Evolutionary conservation across 345 rosid species (phyloP).

Genomic region (Clarkia xantiana): DNA sequence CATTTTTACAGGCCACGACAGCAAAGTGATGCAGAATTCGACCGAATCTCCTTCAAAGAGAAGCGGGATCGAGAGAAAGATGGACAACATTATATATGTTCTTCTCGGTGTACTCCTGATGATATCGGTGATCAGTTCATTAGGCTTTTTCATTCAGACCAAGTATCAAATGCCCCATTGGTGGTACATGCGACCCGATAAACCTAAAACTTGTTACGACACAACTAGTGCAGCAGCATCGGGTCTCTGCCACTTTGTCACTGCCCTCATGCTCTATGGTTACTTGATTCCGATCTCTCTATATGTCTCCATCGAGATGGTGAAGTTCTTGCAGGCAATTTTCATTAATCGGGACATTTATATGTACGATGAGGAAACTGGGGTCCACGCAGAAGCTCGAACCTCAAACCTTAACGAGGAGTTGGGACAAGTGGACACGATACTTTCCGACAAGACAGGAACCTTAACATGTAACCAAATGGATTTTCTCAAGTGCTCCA

Average conservation of each 20-base stretch:
- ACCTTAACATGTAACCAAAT: slow-evolving; percentile 15
- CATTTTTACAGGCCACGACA: slow-evolving; percentile 11
- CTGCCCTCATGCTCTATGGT: slow-evolving; percentile 4
- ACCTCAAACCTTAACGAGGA: slow-evolving; percentile 15
- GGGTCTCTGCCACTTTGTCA: slow-evolving; percentile 4
- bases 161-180: not conserved
- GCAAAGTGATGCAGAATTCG: slow-evolving; percentile 14
- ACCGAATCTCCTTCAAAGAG: slow-evolving; percentile 1
- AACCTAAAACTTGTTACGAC: not conserved
- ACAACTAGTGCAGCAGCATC: not conserved
- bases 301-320: slow-evolving; percentile 14
- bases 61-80: slow-evolving; percentile 4
- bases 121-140: slow-evolving; percentile 5
- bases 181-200: slow-evolving; percentile 4
- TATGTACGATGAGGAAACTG: slow-evolving; percentile 11
- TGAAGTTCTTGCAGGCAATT: slow-evolving; percentile 10
- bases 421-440: slow-evolving; percentile 13
- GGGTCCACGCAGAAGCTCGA: slow-evolving; percentile 7
- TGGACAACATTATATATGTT: slow-evolving; percentile 8
- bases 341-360: slow-evolving; percentile 11
- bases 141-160: slow-evolving; percentile 6
- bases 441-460: slow-evolving; percentile 11
- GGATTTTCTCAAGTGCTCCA: slow-evolving; percentile 15
- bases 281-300: slow-evolving; percentile 17
- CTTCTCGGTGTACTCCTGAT: slow-evolving; percentile 8